Evolutionary conservation across 2,329 filamentous ascomycete species (phyloP).

Genomic region (Alternaria dauci): DNA sequence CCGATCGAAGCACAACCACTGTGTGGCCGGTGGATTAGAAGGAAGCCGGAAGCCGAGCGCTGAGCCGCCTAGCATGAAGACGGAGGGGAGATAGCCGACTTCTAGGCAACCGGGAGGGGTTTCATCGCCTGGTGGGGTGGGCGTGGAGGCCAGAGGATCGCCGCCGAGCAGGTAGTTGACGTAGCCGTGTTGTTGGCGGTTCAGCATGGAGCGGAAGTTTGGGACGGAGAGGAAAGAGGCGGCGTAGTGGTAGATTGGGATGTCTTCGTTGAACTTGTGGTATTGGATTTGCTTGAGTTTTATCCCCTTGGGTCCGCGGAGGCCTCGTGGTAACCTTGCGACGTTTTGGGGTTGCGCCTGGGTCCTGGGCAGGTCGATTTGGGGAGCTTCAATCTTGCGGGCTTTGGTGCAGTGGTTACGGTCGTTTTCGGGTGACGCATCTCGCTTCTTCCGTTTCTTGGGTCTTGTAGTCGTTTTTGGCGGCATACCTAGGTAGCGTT

Average conservation of each 20-base stretch:
- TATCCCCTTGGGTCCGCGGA: neutral
- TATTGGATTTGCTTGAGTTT: slow-evolving; percentile 20
- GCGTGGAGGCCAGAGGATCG: slow-evolving; percentile 17
- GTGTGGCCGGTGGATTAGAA: slow-evolving; percentile 3
- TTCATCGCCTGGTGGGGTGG: slow-evolving; percentile 26
- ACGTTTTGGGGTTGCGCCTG: neutral
- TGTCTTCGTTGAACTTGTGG: slow-evolving; percentile 23
- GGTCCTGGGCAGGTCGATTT: neutral
- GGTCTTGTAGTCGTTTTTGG: neutral
- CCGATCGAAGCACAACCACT: slow-evolving; percentile 35
- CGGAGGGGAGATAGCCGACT: slow-evolving; percentile 26
- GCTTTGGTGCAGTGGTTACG: neutral
- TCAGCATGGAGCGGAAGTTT: slow-evolving; percentile 8
- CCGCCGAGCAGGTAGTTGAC: slow-evolving; percentile 15
- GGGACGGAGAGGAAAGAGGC: slow-evolving; percentile 13
- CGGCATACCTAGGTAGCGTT: neutral
- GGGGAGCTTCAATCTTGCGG: neutral
- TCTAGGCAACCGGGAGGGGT: slow-evolving; percentile 25
- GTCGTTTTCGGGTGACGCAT: neutral
- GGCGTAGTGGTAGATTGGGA: slow-evolving; percentile 34
- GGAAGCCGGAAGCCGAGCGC: slow-evolving; percentile 32
- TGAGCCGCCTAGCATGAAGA: slow-evolving; percentile 28
- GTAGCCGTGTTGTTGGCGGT: slow-evolving; percentile 17
- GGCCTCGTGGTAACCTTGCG: neutral
- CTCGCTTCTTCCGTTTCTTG: neutral